Evolutionary conservation across 2,329 filamentous ascomycete genomes (phyloP).

Genomic region (Cladophialophora immunda): DNA sequence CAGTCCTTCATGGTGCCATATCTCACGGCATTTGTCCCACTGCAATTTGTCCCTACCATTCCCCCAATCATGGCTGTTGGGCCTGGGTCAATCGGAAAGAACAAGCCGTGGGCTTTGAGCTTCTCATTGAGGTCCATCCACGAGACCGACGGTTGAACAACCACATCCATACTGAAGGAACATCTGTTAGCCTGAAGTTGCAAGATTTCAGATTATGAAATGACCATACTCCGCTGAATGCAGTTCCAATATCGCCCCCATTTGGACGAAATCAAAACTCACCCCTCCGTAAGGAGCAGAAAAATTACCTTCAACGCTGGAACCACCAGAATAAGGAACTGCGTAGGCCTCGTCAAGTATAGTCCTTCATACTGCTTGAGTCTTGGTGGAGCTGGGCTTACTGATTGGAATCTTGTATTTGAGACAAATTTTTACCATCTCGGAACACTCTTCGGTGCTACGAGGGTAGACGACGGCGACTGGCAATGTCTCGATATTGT

Average conservation of each 20-base stretch:
- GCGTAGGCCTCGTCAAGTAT: too few relatives aligned
- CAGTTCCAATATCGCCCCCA: slow-evolving; percentile 81
- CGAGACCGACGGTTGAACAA: slow-evolving; percentile 86
- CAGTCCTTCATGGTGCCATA: slow-evolving; percentile 82
- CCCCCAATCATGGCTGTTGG: slow-evolving; percentile 66
- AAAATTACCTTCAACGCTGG: slow-evolving; percentile 88
- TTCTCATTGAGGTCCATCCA: slow-evolving; percentile 88
- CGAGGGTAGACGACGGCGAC: slow-evolving; percentile 53
- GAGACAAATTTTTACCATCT: slow-evolving; percentile 75
- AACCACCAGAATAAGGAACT: slow-evolving; percentile 81
- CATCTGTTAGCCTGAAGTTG: not conserved
- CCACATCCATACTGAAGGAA: slow-evolving; percentile 73
- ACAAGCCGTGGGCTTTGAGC: slow-evolving; percentile 76
- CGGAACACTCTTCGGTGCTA: slow-evolving; percentile 70
- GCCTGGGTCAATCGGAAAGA: slow-evolving; percentile 90
- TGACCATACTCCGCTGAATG: slow-evolving; percentile 74
- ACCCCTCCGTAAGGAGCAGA: slow-evolving; percentile 85
- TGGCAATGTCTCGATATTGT: slow-evolving; percentile 5
- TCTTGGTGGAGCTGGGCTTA: too few relatives aligned
- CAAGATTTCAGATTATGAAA: not conserved
- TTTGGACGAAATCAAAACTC: slow-evolving; percentile 85
- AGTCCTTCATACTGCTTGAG: too few relatives aligned
- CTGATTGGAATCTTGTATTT: slow-evolving; percentile 83
- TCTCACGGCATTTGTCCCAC: slow-evolving; percentile 66
- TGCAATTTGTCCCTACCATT: slow-evolving; percentile 74